A percentile compares a stretch with the other conserved stretches of the same genome.
phyloP scores from a whole-genome alignment of 2,329 filamentous ascomycete genomes.

The Neofusicoccum umdonicola region DNA sequence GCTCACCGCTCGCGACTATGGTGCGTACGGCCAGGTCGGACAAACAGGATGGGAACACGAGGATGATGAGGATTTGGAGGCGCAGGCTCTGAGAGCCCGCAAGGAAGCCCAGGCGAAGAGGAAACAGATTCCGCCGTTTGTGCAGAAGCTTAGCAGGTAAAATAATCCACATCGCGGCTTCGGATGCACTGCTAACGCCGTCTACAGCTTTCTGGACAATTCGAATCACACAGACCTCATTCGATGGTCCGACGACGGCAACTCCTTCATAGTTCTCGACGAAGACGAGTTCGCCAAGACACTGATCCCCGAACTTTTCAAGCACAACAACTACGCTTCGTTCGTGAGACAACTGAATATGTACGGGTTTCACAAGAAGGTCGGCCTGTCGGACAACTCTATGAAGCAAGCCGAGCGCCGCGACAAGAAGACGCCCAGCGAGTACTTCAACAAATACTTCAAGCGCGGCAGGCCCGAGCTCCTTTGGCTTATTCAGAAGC shows the following conservation, averaged over 20 bases:
- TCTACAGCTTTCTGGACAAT: conserved; percentile 80
- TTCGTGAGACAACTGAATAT: conserved; percentile 69
- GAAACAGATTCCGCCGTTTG: conserved; percentile 96
- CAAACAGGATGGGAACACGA: conserved; percentile 62
- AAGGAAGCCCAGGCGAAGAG: conserved; percentile 83
- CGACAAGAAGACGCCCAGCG: conserved; percentile 97
- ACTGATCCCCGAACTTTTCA: conserved; percentile 72
- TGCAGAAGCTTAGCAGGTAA: conserved; percentile 96
- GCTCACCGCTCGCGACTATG: conserved; percentile 35
- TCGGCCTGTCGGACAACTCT: conserved; percentile 86
- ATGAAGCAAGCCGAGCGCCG: conserved; percentile 97
- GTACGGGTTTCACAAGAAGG: conserved; percentile 56
- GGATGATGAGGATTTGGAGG: conserved; percentile 75
- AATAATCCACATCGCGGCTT: conserved; percentile 25
- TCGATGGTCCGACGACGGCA: conserved; percentile 93
- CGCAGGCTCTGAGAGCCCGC: conserved; percentile 77
- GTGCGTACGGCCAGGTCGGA: conserved; percentile 33
- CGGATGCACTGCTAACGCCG: conserved; percentile 21
- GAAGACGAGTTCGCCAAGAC: conserved; percentile 84
- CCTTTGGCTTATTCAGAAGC: conserved; percentile 94
- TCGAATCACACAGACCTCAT: conserved; percentile 92
- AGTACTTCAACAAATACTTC: conserved; percentile 97
- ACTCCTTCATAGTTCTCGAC: conserved; percentile 94
- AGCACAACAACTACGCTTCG: conserved; percentile 76
- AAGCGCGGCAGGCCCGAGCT: conserved; percentile 88